Percentiles rank a stretch among this genome's conserved stretches.
These are phyloP conservation scores for Podospora australis DNA, from an alignment of 495 filamentous ascomycete genomes.

Conservation along the genomic window DNA sequence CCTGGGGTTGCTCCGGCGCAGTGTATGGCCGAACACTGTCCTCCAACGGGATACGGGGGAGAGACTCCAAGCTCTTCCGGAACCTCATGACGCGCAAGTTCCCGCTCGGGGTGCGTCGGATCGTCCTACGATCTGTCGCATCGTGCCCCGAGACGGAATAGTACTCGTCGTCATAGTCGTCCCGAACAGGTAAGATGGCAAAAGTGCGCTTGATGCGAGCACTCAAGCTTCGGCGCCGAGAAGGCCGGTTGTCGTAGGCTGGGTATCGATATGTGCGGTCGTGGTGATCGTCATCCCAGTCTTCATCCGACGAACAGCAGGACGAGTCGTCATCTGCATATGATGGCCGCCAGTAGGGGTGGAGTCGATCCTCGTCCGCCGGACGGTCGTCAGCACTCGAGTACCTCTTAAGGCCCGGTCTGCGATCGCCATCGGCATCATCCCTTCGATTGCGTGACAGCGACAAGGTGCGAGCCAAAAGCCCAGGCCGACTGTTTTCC, in stretches of 20 bases:
- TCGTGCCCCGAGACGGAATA: slow-evolving; percentile 30
- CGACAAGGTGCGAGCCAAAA: slow-evolving; percentile 39
- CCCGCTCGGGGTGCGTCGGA: slow-evolving; percentile 43
- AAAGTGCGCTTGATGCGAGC: slow-evolving; percentile 45
- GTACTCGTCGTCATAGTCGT: slow-evolving; percentile 24
- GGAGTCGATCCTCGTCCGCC: slow-evolving; percentile 51
- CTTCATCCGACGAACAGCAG: slow-evolving; percentile 34
- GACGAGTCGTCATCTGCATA: slow-evolving; percentile 57
- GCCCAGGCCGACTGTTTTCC: slow-evolving; percentile 35
- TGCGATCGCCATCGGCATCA: no score
- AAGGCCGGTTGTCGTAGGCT: slow-evolving; percentile 37
- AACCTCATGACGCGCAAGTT: slow-evolving; percentile 45
- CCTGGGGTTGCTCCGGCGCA: slow-evolving; percentile 16
- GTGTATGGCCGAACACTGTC: slow-evolving; percentile 16
- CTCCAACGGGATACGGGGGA: no score
- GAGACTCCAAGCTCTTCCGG: slow-evolving; percentile 34
- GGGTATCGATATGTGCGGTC: slow-evolving; percentile 33
- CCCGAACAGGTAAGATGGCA: slow-evolving; percentile 42
- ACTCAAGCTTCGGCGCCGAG: slow-evolving; percentile 47
- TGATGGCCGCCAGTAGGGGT: slow-evolving; percentile 75
- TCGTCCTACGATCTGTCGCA: slow-evolving; percentile 41
- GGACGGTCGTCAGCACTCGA: slow-evolving; percentile 36
- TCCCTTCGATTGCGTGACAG: slow-evolving; percentile 29
- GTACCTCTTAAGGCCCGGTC: slow-evolving; percentile 27
- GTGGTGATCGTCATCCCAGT: slow-evolving; percentile 23